Conservation (phyloP, 257 asterid species). For the Penstemon eatonii region DNA sequence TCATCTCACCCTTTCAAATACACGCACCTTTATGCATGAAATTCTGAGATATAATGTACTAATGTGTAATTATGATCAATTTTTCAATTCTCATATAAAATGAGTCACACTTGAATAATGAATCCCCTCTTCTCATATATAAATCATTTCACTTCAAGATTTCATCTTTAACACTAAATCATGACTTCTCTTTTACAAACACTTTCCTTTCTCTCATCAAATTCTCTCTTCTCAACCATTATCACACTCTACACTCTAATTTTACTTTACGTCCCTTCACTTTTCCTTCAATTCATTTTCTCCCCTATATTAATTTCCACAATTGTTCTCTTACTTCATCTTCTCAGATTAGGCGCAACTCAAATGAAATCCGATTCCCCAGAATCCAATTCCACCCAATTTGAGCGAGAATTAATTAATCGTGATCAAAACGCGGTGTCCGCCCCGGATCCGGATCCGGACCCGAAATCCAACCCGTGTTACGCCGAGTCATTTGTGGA, state of each 20-base stretch:
- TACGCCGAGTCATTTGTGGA: conserved; percentile 50
- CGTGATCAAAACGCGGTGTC: conserved; percentile 10
- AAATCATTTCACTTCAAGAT: too few species aligned
- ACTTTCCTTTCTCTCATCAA: conserved; percentile 31
- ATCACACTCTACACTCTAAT: conserved; percentile 55
- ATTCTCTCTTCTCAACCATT: conserved; percentile 54
- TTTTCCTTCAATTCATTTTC: conserved; percentile 32
- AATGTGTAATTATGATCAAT: too few species aligned
- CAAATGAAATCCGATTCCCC: conserved; percentile 31
- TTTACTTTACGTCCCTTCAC: conserved; percentile 58
- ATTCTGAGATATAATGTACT: too few species aligned
- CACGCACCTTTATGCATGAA: too few species aligned
- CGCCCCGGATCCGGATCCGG: conserved; percentile 15
- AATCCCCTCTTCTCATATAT: too few species aligned
- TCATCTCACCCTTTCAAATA: too few species aligned
- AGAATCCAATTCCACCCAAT: conserved; percentile 5
- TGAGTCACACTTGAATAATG: too few species aligned
- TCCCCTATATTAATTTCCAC: conserved; percentile 64
- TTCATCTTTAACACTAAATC: too few species aligned
- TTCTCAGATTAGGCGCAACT: conserved; percentile 62
- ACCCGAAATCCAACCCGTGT: neutral
- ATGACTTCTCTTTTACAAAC: conserved; percentile 12
- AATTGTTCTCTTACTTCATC: conserved; percentile 53
- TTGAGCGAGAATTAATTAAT: conserved; percentile 6
- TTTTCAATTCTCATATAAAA: too few species aligned